Evolutionary conservation across 257 asterid genomes (phyloP), one percentile per base, ranked within the genome.

Genomic region (Osmanthus fragrans): DNA sequence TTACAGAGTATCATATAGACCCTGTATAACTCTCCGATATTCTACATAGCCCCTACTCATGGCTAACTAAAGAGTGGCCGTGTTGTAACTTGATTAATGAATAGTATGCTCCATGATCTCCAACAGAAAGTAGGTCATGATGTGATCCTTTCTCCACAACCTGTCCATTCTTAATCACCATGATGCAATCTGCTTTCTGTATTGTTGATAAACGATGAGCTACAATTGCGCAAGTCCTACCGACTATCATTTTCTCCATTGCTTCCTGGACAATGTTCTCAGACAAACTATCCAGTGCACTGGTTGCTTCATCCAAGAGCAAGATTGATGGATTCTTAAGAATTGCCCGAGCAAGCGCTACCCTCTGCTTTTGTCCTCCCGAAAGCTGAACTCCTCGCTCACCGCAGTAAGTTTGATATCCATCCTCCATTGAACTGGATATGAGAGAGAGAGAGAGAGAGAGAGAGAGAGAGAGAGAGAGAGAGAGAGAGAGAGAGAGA

Each of bases 241-340:
- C 85, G 0, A 85, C 86, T 94, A 89, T 88, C 88, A 89, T 84
- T 34, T 84, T 87, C 84, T 89, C 94, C 69, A 90, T 27, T 12
- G 97, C 91, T 73, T 89, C 90, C 76, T 89, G 96, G 63, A 92
- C 91, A 10, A 89, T 64, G 19, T 78, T 90, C 60, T 90, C 97
- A 0, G 96, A 90, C 13, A 82, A 76, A 30, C 91, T 88, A 32
- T 92, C 94, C 0, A 90, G 84, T 19, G 96, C 93, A 30, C 94
- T 92, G 2, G 94, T 92, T 0, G 96, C 96, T 81, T 92, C 97
- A 37, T 92, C 97, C 76, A 92, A 60, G n/a, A 92, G 90, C 23
- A 92, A 87, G 72, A 92, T 92, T 3, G 90, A 76, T 0, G 97
- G 94, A 70, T 90, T 90, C 83, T 90, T 92, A 30, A 92, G 86